Base-by-base conservation (phyloP, 2,329 filamentous ascomycete species). In the Anisogramma anomala region DNA sequence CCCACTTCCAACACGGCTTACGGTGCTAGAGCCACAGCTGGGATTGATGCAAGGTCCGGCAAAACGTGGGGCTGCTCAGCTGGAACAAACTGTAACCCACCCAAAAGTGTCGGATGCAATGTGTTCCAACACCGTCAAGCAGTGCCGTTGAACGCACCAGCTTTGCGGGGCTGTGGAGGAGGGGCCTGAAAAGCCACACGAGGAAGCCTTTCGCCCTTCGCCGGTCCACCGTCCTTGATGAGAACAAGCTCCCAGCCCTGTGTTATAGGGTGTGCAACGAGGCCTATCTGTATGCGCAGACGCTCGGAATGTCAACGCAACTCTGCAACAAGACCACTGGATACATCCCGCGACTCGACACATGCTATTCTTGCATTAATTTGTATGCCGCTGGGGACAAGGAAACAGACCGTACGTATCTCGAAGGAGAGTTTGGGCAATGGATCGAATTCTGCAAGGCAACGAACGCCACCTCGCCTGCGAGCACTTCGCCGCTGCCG, bases 241-340 rank as follows among this genome's bases (percentile, higher is more conserved):
- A 49, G 2, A 59, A 59, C 0, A 53, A 60, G 1, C 31, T 62
- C 0, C 74, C 75, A 0, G 39, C 63, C 0, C 33, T 60, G 3
- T 83, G 79, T 55, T 80, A 56, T 47, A 58, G 57, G 4, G 33
- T 51, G 0, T 83, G 79, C 55, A 69, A 77, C 47, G 61, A 65
- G 22, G 66, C 65, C 13, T 63, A 55, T 25, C 32, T 65, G 3
- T 68, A 72, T 49, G 72, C 61, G 0, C 60, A 71, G 41, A 49
- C 45, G 0, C 47, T 60, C 1, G 77, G 77, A 19, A 74, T 75
- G 51, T 55, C 53, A 0, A 45, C 60, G 0, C 49, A 33, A 0
- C 64, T 80, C 1, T 81, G 77, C 52, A 48, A 39, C 0, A 0
- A 37, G 0, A 54, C 37, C 6, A 72, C 71, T 0, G 43, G 55